phyloP scores from a whole-genome alignment of 108 stramenopile genomes.

The Cyclostephanos invisitatus region DNA sequence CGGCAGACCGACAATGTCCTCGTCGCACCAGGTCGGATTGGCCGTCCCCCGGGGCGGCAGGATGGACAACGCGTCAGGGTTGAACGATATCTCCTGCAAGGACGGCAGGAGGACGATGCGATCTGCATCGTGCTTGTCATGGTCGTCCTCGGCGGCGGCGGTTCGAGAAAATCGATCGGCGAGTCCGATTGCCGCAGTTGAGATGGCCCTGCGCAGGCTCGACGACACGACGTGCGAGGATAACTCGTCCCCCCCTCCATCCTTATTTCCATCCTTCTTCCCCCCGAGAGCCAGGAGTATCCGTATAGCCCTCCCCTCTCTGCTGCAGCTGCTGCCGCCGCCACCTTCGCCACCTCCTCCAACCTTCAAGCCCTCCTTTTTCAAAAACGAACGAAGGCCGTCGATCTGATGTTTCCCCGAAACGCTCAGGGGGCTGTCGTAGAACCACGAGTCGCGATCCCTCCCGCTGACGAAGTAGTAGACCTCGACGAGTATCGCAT shows the following conservation, averaged over 20 bases:
- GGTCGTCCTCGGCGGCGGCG: constrained; percentile 2
- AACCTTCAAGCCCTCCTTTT: constrained; percentile 38
- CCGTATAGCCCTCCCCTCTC: constrained; percentile 42
- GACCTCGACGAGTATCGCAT: constrained; percentile 57
- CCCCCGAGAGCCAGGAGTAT: constrained; percentile 25
- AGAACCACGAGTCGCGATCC: constrained; percentile 80
- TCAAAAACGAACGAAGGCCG: constrained; percentile 59
- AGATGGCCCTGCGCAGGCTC: constrained; percentile 82
- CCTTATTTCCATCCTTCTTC: neutral
- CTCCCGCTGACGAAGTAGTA: constrained; percentile 76
- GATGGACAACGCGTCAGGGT: constrained; percentile 87
- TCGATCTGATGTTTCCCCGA: constrained; percentile 72
- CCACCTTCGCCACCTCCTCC: neutral
- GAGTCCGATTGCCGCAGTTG: constrained; percentile 78
- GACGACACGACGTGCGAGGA: constrained; percentile 76
- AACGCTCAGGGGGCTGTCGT: constrained; percentile 68
- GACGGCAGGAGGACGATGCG: constrained; percentile 63
- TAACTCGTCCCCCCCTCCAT: constrained; percentile 24
- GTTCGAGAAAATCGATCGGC: constrained; percentile 58
- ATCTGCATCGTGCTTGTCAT: constrained; percentile 46
- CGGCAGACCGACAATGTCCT: constrained; percentile 25
- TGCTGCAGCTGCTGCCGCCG: constrained; percentile 15
- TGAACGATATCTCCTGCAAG: constrained; percentile 86
- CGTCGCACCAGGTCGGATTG: constrained; percentile 71
- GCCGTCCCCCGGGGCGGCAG: constrained; percentile 58